phyloP scores from a whole-genome alignment of 495 filamentous ascomycete species.

The Parathielavia appendiculata region DNA sequence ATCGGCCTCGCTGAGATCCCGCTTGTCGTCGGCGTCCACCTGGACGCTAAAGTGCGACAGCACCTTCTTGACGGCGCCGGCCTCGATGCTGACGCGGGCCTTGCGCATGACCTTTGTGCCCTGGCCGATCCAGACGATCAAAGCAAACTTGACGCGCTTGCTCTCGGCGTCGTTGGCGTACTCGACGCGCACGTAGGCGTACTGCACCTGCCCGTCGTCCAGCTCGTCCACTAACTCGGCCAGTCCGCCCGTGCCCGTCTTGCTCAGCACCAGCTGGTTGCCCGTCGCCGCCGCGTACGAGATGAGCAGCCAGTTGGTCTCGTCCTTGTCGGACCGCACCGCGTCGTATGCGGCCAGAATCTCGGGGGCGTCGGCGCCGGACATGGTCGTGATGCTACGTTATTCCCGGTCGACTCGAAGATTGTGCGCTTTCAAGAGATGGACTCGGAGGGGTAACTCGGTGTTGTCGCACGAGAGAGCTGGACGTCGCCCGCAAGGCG shows the following conservation, averaged over 20 bases:
- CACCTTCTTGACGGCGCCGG: constrained; percentile 51
- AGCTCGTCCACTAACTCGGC: constrained; percentile 43
- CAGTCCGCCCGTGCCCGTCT: constrained; percentile 49
- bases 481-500: no score
- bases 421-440: no score
- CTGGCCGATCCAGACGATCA: constrained; percentile 55
- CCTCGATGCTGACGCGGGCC: constrained; percentile 53
- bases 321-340: constrained; percentile 52
- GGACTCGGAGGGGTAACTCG: no score
- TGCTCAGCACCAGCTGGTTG: constrained; percentile 43
- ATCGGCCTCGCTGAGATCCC: constrained; percentile 51
- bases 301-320: constrained; percentile 54
- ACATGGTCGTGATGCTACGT: constrained; percentile 31
- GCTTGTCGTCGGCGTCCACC: constrained; percentile 47
- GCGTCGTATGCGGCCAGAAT: constrained; percentile 46
- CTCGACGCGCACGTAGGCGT: constrained; percentile 54
- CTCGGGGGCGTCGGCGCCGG: constrained; percentile 42
- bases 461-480: no score
- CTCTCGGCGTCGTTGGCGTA: constrained; percentile 56
- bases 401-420: neutral
- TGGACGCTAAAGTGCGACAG: constrained; percentile 50
- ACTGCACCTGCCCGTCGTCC: constrained; percentile 47
- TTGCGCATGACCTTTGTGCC: constrained; percentile 55
- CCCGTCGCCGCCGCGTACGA: constrained; percentile 45
- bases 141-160: constrained; percentile 54